phyloP scores from a whole-genome alignment of 73 alveolate genomes.

The Paramecium caudatum region DNA sequence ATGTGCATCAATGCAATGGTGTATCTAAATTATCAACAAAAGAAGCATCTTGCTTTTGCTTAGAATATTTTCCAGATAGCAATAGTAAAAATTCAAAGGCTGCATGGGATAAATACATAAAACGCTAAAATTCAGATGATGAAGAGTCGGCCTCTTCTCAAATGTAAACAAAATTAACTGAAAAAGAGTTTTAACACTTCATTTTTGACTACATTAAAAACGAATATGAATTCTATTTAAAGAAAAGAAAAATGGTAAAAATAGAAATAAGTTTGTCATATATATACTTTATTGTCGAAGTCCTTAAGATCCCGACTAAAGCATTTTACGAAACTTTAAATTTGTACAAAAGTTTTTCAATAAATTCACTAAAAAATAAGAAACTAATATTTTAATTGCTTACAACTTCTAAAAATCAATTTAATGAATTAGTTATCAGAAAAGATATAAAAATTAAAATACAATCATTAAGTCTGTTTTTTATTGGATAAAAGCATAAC shows the following conservation, averaged over 20 bases:
- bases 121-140: too few relatives aligned
- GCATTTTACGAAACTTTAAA: constrained; percentile 34
- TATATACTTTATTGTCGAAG: neutral
- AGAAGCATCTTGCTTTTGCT: too few relatives aligned
- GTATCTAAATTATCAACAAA: too few relatives aligned
- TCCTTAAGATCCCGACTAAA: neutral
- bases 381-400: neutral
- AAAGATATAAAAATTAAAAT: constrained; percentile 10
- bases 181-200: neutral
- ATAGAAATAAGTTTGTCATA: neutral
- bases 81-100: too few relatives aligned
- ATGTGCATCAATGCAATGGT: too few relatives aligned
- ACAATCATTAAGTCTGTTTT: neutral
- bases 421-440: neutral
- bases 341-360: neutral
- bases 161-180: too few relatives aligned
- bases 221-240: neutral
- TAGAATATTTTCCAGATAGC: too few relatives aligned
- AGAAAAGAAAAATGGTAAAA: neutral
- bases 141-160: too few relatives aligned
- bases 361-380: neutral
- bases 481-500: neutral
- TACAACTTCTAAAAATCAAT: neutral
- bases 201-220: neutral
- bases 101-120: too few relatives aligned